Conservation (phyloP, 2,329 filamentous ascomycete genomes). For the Rhynchosporium graminicola region DNA sequence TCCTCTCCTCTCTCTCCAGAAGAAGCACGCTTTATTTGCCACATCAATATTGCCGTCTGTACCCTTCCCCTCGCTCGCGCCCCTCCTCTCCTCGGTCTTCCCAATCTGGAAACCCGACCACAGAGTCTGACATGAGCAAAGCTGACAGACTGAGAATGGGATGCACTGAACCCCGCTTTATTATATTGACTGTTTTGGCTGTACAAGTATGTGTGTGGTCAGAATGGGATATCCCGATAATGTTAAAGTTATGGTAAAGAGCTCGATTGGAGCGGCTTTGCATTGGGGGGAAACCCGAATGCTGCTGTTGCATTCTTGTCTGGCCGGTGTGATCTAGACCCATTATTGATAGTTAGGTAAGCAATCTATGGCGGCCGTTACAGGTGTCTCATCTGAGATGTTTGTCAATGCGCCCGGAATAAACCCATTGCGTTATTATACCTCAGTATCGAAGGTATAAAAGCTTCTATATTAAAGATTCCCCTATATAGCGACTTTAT, state of each 20-base stretch:
- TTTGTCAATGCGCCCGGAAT: no score
- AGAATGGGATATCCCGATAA: conserved; percentile 3
- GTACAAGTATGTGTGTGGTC: neutral
- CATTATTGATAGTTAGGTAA: neutral
- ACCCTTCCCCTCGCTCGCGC: neutral
- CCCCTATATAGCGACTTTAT: no score
- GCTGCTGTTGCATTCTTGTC: neutral
- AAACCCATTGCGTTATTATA: no score
- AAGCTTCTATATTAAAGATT: no score
- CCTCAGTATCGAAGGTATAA: no score
- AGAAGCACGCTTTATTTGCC: neutral
- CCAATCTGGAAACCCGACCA: neutral
- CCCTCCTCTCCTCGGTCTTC: conserved; percentile 2
- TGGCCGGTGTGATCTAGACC: neutral
- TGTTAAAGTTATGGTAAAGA: neutral
- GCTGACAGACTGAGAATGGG: conserved; percentile 1
- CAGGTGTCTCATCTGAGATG: no score
- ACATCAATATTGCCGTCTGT: neutral
- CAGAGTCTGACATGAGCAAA: neutral
- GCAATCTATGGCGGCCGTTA: no score
- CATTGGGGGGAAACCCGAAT: neutral
- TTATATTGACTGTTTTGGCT: neutral
- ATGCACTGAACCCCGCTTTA: neutral
- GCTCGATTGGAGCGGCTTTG: neutral
- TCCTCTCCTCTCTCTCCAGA: neutral